phyloP scores from a whole-genome alignment of 2,329 filamentous ascomycete genomes.

The Pseudocercospora eumusae region DNA sequence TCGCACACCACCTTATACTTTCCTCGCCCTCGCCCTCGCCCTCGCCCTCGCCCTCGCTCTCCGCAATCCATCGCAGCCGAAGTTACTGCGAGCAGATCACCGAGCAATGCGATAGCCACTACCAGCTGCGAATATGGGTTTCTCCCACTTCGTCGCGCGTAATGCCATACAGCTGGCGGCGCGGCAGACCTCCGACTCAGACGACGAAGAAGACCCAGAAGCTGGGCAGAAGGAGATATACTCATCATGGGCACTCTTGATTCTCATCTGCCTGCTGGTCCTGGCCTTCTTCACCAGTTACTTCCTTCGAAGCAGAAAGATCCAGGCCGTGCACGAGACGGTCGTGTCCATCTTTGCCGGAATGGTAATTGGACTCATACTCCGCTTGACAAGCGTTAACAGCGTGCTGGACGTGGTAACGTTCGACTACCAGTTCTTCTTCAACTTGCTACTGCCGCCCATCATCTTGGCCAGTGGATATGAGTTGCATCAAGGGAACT shows the following conservation, averaged over 20 bases:
- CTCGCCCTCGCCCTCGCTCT: too few relatives aligned
- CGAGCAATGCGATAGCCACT: constrained; percentile 33
- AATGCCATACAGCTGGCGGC: constrained; percentile 35
- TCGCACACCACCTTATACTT: neutral
- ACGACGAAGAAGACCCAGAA: constrained; percentile 65
- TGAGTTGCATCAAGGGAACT: constrained; percentile 96
- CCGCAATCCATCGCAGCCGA: neutral
- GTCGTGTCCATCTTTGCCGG: constrained; percentile 98
- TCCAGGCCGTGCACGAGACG: constrained; percentile 96
- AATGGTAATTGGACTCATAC: constrained; percentile 89
- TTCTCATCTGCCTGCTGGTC: constrained; percentile 91
- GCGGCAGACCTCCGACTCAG: constrained; percentile 50
- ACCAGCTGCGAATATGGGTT: constrained; percentile 34
- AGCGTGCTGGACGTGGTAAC: constrained; percentile 88
- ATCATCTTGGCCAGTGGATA: constrained; percentile 98
- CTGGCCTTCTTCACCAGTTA: constrained; percentile 96
- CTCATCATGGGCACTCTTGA: constrained; percentile 96
- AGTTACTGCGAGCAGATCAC: constrained; percentile 10
- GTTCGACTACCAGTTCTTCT: constrained; percentile 99
- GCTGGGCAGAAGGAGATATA: constrained; percentile 90
- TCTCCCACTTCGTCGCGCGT: constrained; percentile 29
- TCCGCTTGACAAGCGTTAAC: constrained; percentile 77
- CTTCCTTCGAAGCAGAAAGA: constrained; percentile 91
- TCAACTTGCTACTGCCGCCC: constrained; percentile 95
- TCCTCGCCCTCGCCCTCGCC: too few relatives aligned